Conservation (phyloP, 345 rosid genomes). For the Salix purpurea region DNA sequence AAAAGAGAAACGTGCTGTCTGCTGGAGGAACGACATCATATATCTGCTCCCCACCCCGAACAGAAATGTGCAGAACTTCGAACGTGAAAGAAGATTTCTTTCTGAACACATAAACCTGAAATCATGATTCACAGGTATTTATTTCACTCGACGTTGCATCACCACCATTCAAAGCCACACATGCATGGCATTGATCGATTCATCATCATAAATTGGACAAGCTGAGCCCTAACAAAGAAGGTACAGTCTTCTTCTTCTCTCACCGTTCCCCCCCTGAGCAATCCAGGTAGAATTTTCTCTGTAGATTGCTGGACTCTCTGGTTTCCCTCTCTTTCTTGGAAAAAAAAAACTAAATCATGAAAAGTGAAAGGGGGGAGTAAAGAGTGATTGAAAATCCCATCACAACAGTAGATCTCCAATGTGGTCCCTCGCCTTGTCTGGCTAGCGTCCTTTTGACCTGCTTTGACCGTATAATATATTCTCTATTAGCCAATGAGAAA, state of each 20-base stretch:
- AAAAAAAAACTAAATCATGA: no score
- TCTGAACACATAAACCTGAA: background rate
- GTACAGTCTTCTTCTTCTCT: background rate
- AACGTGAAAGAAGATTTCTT: background rate
- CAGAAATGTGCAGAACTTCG: background rate
- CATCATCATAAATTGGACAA: no score
- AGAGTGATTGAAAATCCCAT: constrained; percentile 2
- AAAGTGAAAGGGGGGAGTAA: background rate
- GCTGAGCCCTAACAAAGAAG: background rate
- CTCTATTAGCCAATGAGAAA: constrained; percentile 25
- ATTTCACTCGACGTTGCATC: no score
- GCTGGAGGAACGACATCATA: background rate
- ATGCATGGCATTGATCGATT: no score
- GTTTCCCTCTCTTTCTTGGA: background rate
- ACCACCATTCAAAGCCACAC: background rate
- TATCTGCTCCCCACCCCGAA: background rate
- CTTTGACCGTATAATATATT: constrained; percentile 34
- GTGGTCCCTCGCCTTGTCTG: constrained; percentile 17
- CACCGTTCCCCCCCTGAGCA: background rate
- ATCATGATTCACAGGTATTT: background rate
- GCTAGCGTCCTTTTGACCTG: constrained; percentile 32
- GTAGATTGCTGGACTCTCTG: background rate
- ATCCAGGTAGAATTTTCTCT: background rate
- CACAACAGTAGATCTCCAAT: constrained; percentile 23
- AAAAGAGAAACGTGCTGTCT: constrained; percentile 3